Conservation (phyloP, 139 green algal species). For the Closterium sp. region DNA sequence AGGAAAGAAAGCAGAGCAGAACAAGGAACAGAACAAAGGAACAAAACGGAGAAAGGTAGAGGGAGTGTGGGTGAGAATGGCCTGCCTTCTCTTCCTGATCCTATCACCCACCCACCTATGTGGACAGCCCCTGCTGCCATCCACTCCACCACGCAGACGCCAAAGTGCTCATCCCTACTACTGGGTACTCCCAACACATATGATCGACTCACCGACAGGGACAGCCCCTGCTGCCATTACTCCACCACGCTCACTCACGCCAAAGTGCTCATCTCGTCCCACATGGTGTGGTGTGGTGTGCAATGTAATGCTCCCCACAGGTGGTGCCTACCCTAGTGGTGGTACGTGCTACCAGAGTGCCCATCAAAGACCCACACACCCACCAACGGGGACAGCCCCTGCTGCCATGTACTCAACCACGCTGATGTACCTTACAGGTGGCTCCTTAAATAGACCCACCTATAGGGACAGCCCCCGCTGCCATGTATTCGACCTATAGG, state of each 20-base stretch:
- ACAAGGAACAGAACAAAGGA: too few species aligned
- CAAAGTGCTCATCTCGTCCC: too few species aligned
- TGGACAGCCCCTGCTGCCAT: slow-evolving; percentile 76
- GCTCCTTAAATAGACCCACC: slow-evolving; percentile 9
- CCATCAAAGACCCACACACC: too few species aligned
- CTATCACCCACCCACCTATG: slow-evolving; percentile 49
- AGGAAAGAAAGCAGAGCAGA: not conserved
- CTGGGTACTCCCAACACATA: too few species aligned
- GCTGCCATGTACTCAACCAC: slow-evolving; percentile 98
- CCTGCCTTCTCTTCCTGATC: too few species aligned
- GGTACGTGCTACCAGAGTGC: not conserved
- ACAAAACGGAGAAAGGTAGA: too few species aligned
- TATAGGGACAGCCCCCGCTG: slow-evolving; percentile 61
- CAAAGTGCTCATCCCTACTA: slow-evolving; percentile 98
- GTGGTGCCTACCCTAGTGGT: slow-evolving; percentile 61
- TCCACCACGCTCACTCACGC: too few species aligned
- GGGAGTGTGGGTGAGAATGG: not conserved
- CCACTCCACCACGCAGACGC: slow-evolving; percentile 97
- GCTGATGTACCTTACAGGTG: slow-evolving; percentile 65
- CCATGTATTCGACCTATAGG: slow-evolving; percentile 99
- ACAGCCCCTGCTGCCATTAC: too few species aligned
- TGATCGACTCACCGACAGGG: too few species aligned
- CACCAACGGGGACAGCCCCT: slow-evolving; percentile 48
- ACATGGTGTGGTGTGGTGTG: too few species aligned
- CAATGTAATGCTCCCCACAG: slow-evolving; percentile 71